These are phyloP conservation scores for Eurotiales sp. DNA, from an alignment of 2,329 filamentous ascomycete genomes.

Conservation along the genomic window DNA sequence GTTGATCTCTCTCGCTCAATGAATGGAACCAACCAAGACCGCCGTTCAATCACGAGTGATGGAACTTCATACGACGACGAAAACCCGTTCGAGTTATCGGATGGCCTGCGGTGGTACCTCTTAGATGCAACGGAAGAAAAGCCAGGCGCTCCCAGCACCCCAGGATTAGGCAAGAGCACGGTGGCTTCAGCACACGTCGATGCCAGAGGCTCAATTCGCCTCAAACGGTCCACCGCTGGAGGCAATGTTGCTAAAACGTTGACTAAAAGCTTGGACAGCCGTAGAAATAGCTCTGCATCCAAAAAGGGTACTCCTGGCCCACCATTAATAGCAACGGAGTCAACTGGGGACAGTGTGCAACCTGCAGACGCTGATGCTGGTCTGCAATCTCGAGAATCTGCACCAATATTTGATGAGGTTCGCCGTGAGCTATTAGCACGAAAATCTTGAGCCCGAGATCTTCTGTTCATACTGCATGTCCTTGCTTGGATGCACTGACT, in stretches of 20 bases:
- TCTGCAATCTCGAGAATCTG: conserved; percentile 35
- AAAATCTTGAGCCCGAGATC: conserved; percentile 33
- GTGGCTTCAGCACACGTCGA: conserved; percentile 85
- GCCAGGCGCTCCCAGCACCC: conserved; percentile 83
- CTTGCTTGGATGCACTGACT: conserved; percentile 8
- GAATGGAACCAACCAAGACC: conserved; percentile 52
- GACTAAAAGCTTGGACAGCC: conserved; percentile 84
- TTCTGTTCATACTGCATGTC: conserved; percentile 7
- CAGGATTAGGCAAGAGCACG: conserved; percentile 85
- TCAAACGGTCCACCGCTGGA: conserved; percentile 55
- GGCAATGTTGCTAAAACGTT: conserved; percentile 73
- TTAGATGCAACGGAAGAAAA: conserved; percentile 94
- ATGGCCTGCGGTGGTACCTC: conserved; percentile 93
- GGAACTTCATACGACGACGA: conserved; percentile 70
- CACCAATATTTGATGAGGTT: conserved; percentile 45
- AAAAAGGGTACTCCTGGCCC: conserved; percentile 59
- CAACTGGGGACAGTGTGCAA: conserved; percentile 32
- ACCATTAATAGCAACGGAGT: conserved; percentile 30
- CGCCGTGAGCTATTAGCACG: conserved; percentile 42
- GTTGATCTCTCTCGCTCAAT: conserved; percentile 85
- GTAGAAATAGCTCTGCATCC: conserved; percentile 80
- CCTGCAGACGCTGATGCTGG: conserved; percentile 33
- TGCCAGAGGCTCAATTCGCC: conserved; percentile 66
- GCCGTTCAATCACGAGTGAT: conserved; percentile 49
- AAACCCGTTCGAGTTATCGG: conserved; percentile 94